Conservation (phyloP, 1,284 basidiomycete genomes). For the Leccinum cinnamomeum region DNA sequence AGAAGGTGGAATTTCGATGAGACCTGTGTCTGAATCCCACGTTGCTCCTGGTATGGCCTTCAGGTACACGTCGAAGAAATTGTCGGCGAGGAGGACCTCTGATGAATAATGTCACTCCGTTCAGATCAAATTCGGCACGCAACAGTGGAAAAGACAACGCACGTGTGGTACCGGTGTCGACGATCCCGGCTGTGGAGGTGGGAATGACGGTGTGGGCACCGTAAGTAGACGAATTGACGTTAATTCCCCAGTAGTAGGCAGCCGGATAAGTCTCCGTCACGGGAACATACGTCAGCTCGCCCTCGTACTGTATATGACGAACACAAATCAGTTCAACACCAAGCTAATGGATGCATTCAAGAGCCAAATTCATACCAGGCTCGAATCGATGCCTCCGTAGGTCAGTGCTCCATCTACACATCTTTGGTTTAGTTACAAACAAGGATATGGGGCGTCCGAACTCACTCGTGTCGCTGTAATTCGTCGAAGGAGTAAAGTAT, state of each 20-base stretch:
- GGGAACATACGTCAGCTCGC: conserved; percentile 22
- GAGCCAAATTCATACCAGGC: conserved; percentile 18
- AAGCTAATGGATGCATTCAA: background rate
- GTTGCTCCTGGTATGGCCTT: conserved; percentile 22
- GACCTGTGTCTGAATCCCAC: conserved; percentile 12
- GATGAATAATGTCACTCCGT: background rate
- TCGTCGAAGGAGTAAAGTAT: conserved; percentile 27
- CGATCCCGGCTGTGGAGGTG: conserved; percentile 21
- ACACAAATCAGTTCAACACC: background rate
- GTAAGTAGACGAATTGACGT: conserved; percentile 20
- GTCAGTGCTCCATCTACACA: conserved; percentile 29
- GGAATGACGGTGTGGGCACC: conserved; percentile 19
- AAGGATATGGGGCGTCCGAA: background rate
- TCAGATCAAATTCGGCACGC: background rate
- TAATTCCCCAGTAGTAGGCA: conserved; percentile 27
- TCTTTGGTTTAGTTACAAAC: background rate
- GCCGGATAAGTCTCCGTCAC: conserved; percentile 26
- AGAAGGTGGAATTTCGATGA: conserved; percentile 21
- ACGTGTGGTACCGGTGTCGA: conserved; percentile 25
- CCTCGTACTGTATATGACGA: conserved; percentile 14
- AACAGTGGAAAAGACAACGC: background rate
- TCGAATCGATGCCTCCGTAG: conserved; percentile 26
- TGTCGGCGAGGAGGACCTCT: conserved; percentile 24
- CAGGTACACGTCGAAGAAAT: conserved; percentile 25
- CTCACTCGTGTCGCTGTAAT: conserved; percentile 23